Base-by-base conservation (phyloP, 345 rosid species). In the Eucalyptus cladocalyx region DNA sequence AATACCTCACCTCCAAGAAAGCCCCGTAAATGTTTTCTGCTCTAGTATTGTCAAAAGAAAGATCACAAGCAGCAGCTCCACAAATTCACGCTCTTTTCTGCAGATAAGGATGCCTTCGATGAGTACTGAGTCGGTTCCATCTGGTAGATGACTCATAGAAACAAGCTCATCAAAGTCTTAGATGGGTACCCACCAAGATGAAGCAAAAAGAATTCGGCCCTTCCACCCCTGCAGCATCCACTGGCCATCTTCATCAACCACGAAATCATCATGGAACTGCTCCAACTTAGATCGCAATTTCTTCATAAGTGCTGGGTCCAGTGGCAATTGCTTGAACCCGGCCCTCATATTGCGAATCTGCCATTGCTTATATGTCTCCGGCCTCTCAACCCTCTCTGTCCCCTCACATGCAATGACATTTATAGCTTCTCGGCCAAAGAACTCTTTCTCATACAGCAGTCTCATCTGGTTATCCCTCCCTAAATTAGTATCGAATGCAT, bases 161-260 rank as follows among this genome's bases (percentile, higher is more conserved):
- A 40, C 47, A 40, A 40, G 16, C 47, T 76, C 47, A 76, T 40
- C 85, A 45, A 80, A 7, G 67, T 56, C 30, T 90, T 92, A 92
- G 18, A 88, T 89, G 83, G 95, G 95, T 69, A 93, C 94, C 98
- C 99, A 96, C 76, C 92, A 91, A 13, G 96, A 93, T 43, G 98
- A 94, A 86, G 97, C 98, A 92, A 72, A 91, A 40, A 93, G 80
- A 28, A 95, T 96, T 80, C 97, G 92, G 86, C 99, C 99, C 91
- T 96, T 96, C 98, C 98, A 96, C 3, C 98, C 99, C 89, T 94
- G 98, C 89, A 96, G 90, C 94, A 96, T 90, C 99, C 99, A 96
- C 47, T 91, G 51, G 43, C 92, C 89, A 90, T 96, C 94, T 92
- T 90, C 90, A 90, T 94, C 96, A 49, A 95, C 51, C 65, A 93